A percentile compares a stretch with the other conserved stretches of the same genome.
Evolutionary conservation across 1,284 basidiomycete genomes (phyloP).

Genomic region (Heterobasidion occidentale): DNA sequence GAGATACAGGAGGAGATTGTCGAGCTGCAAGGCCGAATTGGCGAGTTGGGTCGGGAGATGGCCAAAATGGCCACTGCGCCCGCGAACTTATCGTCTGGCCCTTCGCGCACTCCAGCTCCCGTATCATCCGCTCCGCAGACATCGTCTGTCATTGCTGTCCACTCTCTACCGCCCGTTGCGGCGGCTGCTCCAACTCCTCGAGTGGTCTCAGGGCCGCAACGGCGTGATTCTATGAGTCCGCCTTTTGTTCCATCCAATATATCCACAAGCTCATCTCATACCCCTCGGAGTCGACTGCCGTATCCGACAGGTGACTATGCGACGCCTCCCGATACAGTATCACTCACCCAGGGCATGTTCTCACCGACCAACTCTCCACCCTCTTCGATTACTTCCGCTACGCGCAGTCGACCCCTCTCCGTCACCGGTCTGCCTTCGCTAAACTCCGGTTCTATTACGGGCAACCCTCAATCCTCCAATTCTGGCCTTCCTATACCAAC

Average conservation of each 20-base stretch:
- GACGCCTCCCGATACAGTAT: constrained; percentile 37
- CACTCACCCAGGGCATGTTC: constrained; percentile 32
- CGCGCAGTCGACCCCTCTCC: constrained; percentile 18
- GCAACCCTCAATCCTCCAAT: constrained; percentile 20
- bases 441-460: neutral
- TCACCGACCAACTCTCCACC: constrained; percentile 60
- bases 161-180: constrained; percentile 17
- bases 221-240: constrained; percentile 57
- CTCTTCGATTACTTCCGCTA: constrained; percentile 29
- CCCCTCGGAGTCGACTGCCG: constrained; percentile 51
- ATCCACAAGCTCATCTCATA: constrained; percentile 12
- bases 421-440: constrained; percentile 12
- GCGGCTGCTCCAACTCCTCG: constrained; percentile 2
- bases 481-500: constrained; percentile 19
- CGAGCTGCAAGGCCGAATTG: constrained; percentile 65
- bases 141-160: constrained; percentile 22
- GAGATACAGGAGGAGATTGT: constrained; percentile 58
- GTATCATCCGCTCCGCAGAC: constrained; percentile 29
- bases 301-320: constrained; percentile 78
- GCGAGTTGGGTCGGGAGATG: constrained; percentile 69
- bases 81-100: constrained; percentile 45
- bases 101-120: constrained; percentile 35
- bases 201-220: constrained; percentile 28
- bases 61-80: constrained; percentile 58
- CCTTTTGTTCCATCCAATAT: constrained; percentile 39